Evolutionary conservation across 805 yeast genomes (phyloP), one percentile per base, ranked within the genome.

Genomic region (Candida peoriensis): DNA sequence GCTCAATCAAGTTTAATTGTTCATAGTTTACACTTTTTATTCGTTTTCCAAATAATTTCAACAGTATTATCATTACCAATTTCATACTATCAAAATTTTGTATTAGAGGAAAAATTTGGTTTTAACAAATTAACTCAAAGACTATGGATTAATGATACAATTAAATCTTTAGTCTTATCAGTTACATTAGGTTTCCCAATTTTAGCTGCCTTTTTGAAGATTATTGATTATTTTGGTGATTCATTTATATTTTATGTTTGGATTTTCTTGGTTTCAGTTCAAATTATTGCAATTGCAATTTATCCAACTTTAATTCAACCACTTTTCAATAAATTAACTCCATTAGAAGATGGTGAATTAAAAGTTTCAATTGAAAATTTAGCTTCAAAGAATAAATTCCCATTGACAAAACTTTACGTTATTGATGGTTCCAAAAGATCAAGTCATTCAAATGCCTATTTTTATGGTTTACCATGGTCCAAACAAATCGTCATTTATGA

Each of bases 371-470:
- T 93, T 58, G 94, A 88, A 59, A 66, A 74, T 13, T 74, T 93
- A 44, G 96, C 97, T 14, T 55, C 66, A 12, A 62, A 70, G 35
- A 82, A 85, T 54, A 67, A 76, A 23, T 93, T 93, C 76, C 99
- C 98, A 41, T 73, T 90, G 54, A 75, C 81, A 37, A 78, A 87
- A 53, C 66, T 93, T 36, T 86, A 74, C 52, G 97, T 89, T 30
- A 78, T 89, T 55, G 99, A 93, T 58, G 97, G 97, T n/a, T 89
- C 97, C 27, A 86, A 83, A 56, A 81, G 97, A 67, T 86, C 96
- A 1, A 77, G 94, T 7, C 98, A 93, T 62, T 90, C 97, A 8
- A 93, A 93, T 56, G 99, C 99, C 28, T 90, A 87, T 60, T 93
- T 93, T 57, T 76, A 84, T 48, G 99, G 99, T 5, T 71, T 93